Base-by-base conservation (phyloP, 768 basidiomycete species). In the Boletus rufocinnamomeus region DNA sequence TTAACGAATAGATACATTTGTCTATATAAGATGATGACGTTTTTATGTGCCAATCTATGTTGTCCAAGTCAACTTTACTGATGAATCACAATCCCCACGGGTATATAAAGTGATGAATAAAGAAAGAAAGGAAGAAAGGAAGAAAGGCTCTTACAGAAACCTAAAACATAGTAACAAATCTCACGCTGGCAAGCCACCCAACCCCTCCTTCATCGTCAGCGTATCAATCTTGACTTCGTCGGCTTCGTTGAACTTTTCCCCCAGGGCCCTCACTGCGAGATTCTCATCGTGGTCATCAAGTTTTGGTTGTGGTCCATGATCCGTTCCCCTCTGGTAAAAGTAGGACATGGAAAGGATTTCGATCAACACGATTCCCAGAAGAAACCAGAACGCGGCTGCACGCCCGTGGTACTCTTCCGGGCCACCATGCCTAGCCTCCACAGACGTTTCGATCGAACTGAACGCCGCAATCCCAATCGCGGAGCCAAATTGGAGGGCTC, bases 381-480 rank as follows among this genome's bases (percentile, higher is more conserved):
- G 57, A 59, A 79, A 80, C 79, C 76, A 80, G 57, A 77, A 76
- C 8, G 76, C 75, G n/a, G 76, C 79, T 3, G 75, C 75, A 47
- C 79, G 78, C 2, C 82, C 81, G 8, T 65, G 37, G 60, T 76
- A 80, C 11, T 64, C 63, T 9, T 56, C 47, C 11, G 71, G 52
- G 2, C 75, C 75, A 6, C 74, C 75, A 56, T 72, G 63, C 19
- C 45, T 63, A 37, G 59, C 56, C 63, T 80, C 74, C 35, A 83
- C 71, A 38, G 78, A 78, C 4, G 76, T 74, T 69, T 80, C 72
- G 62, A 84, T 82, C 17, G 80, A 79, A 32, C 69, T 76, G 27
- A 82, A 74, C 32, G 77, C 75, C 14, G 84, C 79, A 32, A 81
- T 69, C 21, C 81, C 82, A 28, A 82, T 71, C 4, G 84, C 84